phyloP scores from a whole-genome alignment of 331 rosid species.

The Dryas integrifolia region DNA sequence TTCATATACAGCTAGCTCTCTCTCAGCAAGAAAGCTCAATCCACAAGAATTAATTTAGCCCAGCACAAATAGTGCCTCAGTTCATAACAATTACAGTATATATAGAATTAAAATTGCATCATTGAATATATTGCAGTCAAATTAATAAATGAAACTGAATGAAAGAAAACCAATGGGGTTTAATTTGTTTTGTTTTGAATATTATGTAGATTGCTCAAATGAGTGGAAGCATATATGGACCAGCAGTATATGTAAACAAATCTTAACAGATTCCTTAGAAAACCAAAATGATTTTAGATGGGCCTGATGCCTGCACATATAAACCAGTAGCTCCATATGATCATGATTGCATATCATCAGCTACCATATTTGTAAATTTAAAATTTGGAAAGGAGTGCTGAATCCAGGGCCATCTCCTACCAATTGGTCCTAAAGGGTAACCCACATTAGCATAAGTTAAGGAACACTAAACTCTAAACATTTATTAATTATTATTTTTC shows the following conservation, averaged over 20 bases:
- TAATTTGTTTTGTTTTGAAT: background rate
- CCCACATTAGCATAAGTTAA: constrained; percentile 14
- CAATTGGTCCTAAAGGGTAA: background rate
- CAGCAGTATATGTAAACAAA: constrained; percentile 20
- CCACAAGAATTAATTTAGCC: background rate
- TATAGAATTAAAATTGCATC: background rate
- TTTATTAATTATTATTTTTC: background rate
- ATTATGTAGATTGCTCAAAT: constrained; percentile 15
- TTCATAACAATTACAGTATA: no score
- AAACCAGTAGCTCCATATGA: constrained; percentile 19
- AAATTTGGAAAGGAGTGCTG: constrained; percentile 8
- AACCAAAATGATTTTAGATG: constrained; percentile 21
- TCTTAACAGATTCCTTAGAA: constrained; percentile 18
- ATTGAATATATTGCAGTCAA: background rate
- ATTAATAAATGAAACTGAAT: background rate
- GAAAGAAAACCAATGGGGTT: constrained; percentile 8
- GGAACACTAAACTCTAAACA: constrained; percentile 11
- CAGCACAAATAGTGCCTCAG: no score
- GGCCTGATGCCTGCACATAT: constrained; percentile 21
- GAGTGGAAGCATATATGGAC: constrained; percentile 17
- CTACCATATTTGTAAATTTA: background rate
- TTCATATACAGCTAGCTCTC: background rate
- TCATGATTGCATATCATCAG: constrained; percentile 26
- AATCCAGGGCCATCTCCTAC: constrained; percentile 6
- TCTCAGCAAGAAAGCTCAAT: background rate